Percentiles rank a stretch among this genome's conserved stretches.
phyloP scores from a whole-genome alignment of 2,329 filamentous ascomycete genomes.

The Epichloe amarillans region DNA sequence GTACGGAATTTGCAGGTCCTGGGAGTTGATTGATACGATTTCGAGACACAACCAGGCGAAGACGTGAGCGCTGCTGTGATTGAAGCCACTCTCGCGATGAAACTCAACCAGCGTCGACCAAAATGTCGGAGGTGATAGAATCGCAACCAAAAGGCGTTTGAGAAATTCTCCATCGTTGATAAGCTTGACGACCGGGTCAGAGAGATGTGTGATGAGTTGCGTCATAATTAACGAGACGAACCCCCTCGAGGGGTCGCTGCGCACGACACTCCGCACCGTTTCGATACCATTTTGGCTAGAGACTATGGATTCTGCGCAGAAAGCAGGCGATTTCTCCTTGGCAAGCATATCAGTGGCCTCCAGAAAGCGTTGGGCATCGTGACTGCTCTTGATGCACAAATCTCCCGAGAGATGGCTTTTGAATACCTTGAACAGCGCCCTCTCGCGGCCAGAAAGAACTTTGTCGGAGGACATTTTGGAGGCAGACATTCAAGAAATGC shows the following conservation, averaged over 20 bases:
- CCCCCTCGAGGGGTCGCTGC: constrained; percentile 2
- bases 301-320: constrained; percentile 7
- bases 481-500: too few species aligned
- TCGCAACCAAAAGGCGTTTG: too few species aligned
- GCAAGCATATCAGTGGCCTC: constrained; percentile 6
- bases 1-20: neutral
- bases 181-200: too few species aligned
- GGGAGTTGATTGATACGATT: constrained; percentile 3
- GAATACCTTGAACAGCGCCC: neutral
- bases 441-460: too few species aligned
- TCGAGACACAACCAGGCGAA: constrained; percentile 10
- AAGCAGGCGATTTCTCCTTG: constrained; percentile 1
- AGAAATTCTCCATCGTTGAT: too few species aligned
- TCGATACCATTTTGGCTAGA: constrained; percentile 3
- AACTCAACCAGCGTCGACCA: too few species aligned
- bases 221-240: too few species aligned
- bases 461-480: too few species aligned
- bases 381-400: constrained; percentile 1
- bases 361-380: constrained; percentile 9
- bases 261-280: constrained; percentile 4
- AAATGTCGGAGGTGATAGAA: too few species aligned
- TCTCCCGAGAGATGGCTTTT: constrained; percentile 5
- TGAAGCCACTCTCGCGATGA: too few species aligned
- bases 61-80: too few species aligned
- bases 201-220: too few species aligned